Conservation (phyloP, 2,329 filamentous ascomycete genomes). For the Aspergillus candidus region DNA sequence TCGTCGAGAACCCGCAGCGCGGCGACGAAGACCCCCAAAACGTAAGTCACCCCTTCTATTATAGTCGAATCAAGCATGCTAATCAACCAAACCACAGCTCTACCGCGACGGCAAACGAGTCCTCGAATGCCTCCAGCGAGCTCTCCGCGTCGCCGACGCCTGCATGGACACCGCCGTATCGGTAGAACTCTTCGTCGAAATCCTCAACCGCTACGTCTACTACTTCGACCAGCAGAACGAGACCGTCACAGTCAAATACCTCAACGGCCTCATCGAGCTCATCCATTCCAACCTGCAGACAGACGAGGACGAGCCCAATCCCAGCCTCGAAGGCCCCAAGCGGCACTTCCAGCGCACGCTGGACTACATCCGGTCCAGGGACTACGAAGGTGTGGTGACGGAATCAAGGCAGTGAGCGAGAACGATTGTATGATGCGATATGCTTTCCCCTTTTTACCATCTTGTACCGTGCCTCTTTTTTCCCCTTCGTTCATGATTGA, state of each 20-base stretch:
- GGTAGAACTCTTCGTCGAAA: slow-evolving; percentile 97
- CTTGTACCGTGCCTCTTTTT: slow-evolving; percentile 3
- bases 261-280: slow-evolving; percentile 95
- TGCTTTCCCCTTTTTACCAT: slow-evolving; percentile 4
- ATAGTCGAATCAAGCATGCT: slow-evolving; percentile 13
- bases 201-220: slow-evolving; percentile 95
- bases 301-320: slow-evolving; percentile 60
- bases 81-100: slow-evolving; percentile 50
- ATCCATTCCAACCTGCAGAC: slow-evolving; percentile 93
- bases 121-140: slow-evolving; percentile 90
- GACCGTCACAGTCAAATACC: slow-evolving; percentile 94
- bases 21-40: slow-evolving; percentile 75
- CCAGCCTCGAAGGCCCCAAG: slow-evolving; percentile 78
- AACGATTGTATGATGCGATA: slow-evolving; percentile 10
- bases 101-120: slow-evolving; percentile 98
- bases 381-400: slow-evolving; percentile 86
- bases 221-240: slow-evolving; percentile 99
- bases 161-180: slow-evolving; percentile 98
- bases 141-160: slow-evolving; percentile 90
- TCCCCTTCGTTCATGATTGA: slow-evolving; percentile 2
- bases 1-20: slow-evolving; percentile 70
- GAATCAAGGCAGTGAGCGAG: slow-evolving; percentile 47
- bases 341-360: slow-evolving; percentile 93
- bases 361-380: slow-evolving; percentile 84
- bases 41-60: slow-evolving; percentile 47